Evolutionary conservation across 768 basidiomycete species (phyloP).

Genomic region (Naganishia vaughanmartiniae): DNA sequence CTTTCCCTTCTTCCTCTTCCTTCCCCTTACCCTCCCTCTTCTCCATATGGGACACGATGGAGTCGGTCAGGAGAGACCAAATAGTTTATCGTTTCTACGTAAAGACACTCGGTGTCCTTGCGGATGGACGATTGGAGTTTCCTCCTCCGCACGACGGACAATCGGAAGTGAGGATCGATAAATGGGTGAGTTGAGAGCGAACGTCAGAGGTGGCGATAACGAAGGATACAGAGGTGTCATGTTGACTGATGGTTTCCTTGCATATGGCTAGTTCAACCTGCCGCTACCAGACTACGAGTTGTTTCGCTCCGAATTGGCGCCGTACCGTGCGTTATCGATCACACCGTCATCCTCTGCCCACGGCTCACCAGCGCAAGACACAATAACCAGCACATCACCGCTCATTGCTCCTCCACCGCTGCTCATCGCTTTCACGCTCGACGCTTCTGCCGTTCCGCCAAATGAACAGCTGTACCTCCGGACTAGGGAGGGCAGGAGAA

Average conservation of each 20-base stretch:
- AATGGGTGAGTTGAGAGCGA: conserved; percentile 42
- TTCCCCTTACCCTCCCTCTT: background rate
- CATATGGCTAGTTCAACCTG: conserved; percentile 43
- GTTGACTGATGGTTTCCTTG: too few species aligned
- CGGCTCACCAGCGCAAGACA: background rate
- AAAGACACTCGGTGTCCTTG: conserved; percentile 47
- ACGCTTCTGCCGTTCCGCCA: conserved; percentile 44
- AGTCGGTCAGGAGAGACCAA: conserved; percentile 37
- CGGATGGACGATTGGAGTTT: conserved; percentile 40
- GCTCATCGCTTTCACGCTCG: conserved; percentile 49
- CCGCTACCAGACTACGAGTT: conserved; percentile 45
- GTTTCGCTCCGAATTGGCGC: conserved; percentile 42
- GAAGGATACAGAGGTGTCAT: background rate
- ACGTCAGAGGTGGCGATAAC: too few species aligned
- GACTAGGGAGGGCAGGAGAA: conserved; percentile 31
- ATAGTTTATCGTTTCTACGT: conserved; percentile 48
- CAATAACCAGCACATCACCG: background rate
- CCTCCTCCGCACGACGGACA: background rate
- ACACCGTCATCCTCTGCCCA: conserved; percentile 32
- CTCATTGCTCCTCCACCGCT: conserved; percentile 41
- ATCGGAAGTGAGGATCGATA: conserved; percentile 43
- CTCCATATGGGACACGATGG: background rate
- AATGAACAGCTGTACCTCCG: conserved; percentile 28
- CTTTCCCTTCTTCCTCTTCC: too few species aligned
- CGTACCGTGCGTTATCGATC: conserved; percentile 42